Evolutionary conservation across 2,329 filamentous ascomycete genomes (phyloP).

Genomic region (Ophiostoma sp.): DNA sequence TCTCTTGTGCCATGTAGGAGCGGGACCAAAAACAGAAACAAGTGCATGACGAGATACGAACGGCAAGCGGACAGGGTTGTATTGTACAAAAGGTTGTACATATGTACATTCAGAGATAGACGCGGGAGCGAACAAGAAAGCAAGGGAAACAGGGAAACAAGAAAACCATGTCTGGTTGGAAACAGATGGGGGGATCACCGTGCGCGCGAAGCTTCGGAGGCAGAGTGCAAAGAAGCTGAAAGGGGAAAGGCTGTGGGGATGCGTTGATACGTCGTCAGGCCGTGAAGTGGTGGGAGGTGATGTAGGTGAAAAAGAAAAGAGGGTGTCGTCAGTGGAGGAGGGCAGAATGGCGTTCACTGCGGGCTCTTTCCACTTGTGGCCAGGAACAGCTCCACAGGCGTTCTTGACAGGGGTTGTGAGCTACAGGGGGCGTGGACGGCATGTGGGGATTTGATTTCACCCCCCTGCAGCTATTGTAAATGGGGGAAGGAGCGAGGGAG

Average conservation of each 20-base stretch:
- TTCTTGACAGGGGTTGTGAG: slow-evolving; percentile 2
- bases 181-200: slow-evolving; percentile 5
- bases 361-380: slow-evolving; percentile 11
- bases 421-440: slow-evolving; percentile 16
- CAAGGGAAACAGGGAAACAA: not conserved
- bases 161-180: not conserved
- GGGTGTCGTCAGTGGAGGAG: not conserved
- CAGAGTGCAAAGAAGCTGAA: slow-evolving; percentile 9
- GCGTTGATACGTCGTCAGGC: not conserved
- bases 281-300: not conserved
- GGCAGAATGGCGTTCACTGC: slow-evolving; percentile 5
- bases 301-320: not conserved
- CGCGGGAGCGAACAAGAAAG: not conserved
- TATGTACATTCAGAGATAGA: not conserved
- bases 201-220: slow-evolving; percentile 7
- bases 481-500: not conserved
- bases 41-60: not conserved
- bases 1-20: not conserved
- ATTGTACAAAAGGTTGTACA: not conserved
- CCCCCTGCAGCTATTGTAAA: not conserved
- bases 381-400: slow-evolving; percentile 7
- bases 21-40: not conserved
- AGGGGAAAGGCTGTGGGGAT: not conserved
- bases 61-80: not conserved
- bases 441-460: slow-evolving; percentile 13